phyloP scores from a whole-genome alignment of 176 grass and related monocot genomes.

The Musa acuminata region DNA sequence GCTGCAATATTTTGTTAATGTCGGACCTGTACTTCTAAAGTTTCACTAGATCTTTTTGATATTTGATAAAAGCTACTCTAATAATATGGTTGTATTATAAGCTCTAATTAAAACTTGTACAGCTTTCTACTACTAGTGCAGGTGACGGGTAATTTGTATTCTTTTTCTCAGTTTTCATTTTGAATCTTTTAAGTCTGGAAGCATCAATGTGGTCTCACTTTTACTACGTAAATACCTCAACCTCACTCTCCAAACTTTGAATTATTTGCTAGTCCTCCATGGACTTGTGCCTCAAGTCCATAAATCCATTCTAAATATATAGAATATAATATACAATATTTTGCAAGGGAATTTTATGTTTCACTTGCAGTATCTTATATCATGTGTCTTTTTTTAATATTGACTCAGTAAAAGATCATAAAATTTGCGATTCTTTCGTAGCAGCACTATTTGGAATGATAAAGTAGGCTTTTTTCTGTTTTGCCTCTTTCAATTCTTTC shows the following conservation, averaged over 20 bases:
- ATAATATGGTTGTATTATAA: background rate
- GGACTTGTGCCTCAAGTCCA: no score
- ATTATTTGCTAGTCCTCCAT: no score
- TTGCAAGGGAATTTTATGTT: no score
- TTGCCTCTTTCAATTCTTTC: background rate
- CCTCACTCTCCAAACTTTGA: no score
- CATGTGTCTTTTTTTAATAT: no score
- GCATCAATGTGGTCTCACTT: background rate
- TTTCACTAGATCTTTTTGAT: background rate
- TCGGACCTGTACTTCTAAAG: background rate
- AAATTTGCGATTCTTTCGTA: no score
- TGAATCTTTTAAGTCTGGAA: background rate
- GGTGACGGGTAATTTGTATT: background rate
- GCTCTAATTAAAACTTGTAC: background rate
- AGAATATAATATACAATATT: no score
- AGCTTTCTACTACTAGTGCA: background rate
- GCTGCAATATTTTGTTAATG: background rate
- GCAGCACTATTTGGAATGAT: no score
- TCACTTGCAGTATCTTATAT: no score
- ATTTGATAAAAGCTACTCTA: background rate
- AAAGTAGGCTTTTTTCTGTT: background rate
- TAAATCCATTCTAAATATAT: no score
- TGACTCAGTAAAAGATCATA: no score
- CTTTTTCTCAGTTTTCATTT: background rate
- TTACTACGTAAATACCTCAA: background rate